These are phyloP conservation scores for Colletotrichum higginsianum DNA, from an alignment of 2,329 filamentous ascomycete species.

Conservation along the genomic window DNA sequence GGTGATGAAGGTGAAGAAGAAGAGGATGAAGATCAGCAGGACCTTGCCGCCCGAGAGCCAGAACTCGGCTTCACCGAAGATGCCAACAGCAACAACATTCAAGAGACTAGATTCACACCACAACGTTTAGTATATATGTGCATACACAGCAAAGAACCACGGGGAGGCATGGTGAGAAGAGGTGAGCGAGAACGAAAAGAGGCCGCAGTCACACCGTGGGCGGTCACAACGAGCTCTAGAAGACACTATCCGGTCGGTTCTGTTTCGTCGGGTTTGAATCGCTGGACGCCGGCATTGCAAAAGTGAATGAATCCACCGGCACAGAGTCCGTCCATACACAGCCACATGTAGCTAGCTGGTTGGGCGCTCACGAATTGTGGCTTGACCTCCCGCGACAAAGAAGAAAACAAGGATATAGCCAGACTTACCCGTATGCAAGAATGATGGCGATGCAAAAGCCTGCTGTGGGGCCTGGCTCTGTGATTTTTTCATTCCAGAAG, in stretches of 20 bases:
- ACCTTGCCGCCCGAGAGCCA: constrained; percentile 70
- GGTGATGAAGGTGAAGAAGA: constrained; percentile 70
- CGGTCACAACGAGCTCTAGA: constrained; percentile 31
- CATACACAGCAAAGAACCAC: constrained; percentile 18
- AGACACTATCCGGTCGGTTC: neutral
- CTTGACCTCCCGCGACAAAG: no score
- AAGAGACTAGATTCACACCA: constrained; percentile 42
- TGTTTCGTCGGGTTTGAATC: constrained; percentile 9
- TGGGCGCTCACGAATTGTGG: no score
- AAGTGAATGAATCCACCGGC: no score
- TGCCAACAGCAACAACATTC: constrained; percentile 42
- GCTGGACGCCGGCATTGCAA: constrained; percentile 17
- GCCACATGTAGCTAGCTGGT: no score
- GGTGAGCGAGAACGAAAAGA: neutral
- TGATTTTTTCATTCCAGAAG: constrained; percentile 45
- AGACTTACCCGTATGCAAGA: constrained; percentile 40
- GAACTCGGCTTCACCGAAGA: constrained; percentile 71
- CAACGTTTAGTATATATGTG: constrained; percentile 34
- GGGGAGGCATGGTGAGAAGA: neutral
- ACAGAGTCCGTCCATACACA: no score
- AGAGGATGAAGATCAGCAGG: constrained; percentile 72
- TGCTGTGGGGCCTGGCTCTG: constrained; percentile 41
- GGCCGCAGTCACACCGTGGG: constrained; percentile 20
- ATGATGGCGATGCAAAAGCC: constrained; percentile 45
- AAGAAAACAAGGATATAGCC: neutral